A percentile compares a stretch with the other conserved stretches of the same genome.
These are phyloP conservation scores for Curvularia verruculosa DNA, from an alignment of 2,329 filamentous ascomycete genomes.

Conservation along the genomic window DNA sequence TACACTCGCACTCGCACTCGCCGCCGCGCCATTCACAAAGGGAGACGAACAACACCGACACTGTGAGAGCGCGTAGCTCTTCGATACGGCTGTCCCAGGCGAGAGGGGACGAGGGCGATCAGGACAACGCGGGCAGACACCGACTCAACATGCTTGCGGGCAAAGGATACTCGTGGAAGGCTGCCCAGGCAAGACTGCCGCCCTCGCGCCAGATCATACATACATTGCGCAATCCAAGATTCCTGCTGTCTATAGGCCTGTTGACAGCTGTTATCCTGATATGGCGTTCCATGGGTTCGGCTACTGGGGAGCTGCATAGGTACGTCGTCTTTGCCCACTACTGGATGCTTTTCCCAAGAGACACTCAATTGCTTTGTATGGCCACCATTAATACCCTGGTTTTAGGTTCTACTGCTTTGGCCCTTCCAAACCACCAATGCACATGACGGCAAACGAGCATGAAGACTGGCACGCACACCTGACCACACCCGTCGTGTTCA, in stretches of 20 bases:
- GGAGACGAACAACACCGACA: slow-evolving; percentile 33
- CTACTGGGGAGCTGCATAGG: slow-evolving; percentile 90
- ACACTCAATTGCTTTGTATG: neutral
- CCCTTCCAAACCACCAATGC: slow-evolving; percentile 91
- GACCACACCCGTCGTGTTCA: slow-evolving; percentile 93
- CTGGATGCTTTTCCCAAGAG: neutral
- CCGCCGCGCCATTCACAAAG: slow-evolving; percentile 40
- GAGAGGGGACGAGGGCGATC: slow-evolving; percentile 34
- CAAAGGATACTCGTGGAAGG: slow-evolving; percentile 92
- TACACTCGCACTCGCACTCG: slow-evolving; percentile 21
- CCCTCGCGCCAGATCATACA: slow-evolving; percentile 68
- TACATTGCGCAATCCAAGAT: slow-evolving; percentile 76
- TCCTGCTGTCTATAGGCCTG: slow-evolving; percentile 75
- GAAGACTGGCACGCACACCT: slow-evolving; percentile 86
- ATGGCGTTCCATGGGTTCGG: slow-evolving; percentile 84
- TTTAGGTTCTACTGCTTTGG: slow-evolving; percentile 96
- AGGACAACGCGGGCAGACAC: slow-evolving; percentile 24
- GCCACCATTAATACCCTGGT: slow-evolving; percentile 28
- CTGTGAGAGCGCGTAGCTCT: slow-evolving; percentile 39
- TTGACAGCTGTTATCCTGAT: slow-evolving; percentile 75
- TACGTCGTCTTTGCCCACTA: slow-evolving; percentile 52
- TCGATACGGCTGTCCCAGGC: slow-evolving; percentile 43
- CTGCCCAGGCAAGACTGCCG: slow-evolving; percentile 78
- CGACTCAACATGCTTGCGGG: slow-evolving; percentile 76
- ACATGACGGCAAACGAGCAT: slow-evolving; percentile 91